Conservation (phyloP, 225 moss, liverwort and hornwort species). For the Marchantia paleacea region DNA sequence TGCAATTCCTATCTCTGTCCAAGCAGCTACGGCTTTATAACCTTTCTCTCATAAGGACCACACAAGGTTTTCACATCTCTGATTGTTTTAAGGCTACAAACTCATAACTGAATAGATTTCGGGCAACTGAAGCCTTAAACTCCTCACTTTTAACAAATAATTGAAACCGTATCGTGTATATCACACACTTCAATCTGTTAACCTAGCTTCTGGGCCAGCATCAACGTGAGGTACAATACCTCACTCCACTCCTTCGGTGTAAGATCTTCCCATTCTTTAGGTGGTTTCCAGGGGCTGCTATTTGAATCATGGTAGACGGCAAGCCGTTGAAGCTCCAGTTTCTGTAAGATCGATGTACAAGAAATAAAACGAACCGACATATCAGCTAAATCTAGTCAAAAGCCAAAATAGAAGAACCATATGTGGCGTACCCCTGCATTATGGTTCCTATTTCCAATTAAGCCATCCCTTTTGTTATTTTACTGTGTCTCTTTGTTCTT, state of each 20-base stretch:
- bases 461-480: no score
- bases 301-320: conserved; percentile 89
- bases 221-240: conserved; percentile 36
- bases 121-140: neutral
- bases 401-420: neutral
- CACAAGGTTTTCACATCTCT: neutral
- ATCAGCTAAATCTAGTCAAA: neutral
- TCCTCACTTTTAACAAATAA: neutral
- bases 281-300: conserved; percentile 64
- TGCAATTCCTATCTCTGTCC: neutral
- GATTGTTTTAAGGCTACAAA: neutral
- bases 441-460: no score
- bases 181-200: neutral
- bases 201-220: neutral
- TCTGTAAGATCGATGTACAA: conserved; percentile 35
- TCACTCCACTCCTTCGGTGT: conserved; percentile 81
- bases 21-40: neutral
- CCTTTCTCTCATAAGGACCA: neutral
- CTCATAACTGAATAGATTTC: neutral
- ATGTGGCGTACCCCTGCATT: neutral
- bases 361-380: neutral
- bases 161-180: neutral
- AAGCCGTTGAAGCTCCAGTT: conserved; percentile 83
- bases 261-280: conserved; percentile 82
- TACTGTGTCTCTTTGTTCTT: no score